Base-by-base conservation (phyloP, 202 grass and related monocot genomes). In the Musa balbisiana region DNA sequence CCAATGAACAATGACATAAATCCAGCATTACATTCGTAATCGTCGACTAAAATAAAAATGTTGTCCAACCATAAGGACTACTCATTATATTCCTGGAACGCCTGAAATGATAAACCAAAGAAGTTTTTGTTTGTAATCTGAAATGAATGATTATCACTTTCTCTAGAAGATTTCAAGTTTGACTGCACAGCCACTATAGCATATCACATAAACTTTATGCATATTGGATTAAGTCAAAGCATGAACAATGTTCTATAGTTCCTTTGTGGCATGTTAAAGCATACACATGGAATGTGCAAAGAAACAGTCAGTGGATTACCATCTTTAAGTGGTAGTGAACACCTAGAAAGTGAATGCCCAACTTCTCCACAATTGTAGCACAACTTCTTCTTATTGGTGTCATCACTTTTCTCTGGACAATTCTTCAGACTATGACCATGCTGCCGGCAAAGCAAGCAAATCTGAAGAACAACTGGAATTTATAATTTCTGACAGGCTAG, bases 331-430 rank as follows among this genome's bases (percentile, higher is more conserved):
- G 91, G 89, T 52, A 90, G 79, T 62, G 91, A 78, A 55, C 95
- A 98, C 66, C 85, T 94, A 17, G 83, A 94, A 74, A 98, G 89
- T 69, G 87, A 86, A 79, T 98, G 95, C 14, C 91, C 91, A 73
- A 49, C 78, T 85, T 80, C 87, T 76, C 95, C 91, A 74, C 95
- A 99, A 69, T 99, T 99, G 78, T 99, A 99, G 72, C 91, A 94
- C 63, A 94, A 87, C 55, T 92, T 92, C 74, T 86, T 98, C 53
- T 77, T 62, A 82, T 60, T 80, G 15, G 77, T 84, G 9, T 51
- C 53, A 75, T 84, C 92, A 59, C 15, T 81, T 87, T 92, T 94
- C 19, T 94, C 91, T 62, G 91, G 77, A 25, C 95, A 99, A 80
- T 92, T 99, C 83, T 92, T 89, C 69, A 91, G 63, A 49, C 88